Evolutionary conservation across 306 rosid species (phyloP).

Genomic region (Trichosanthes truncata): DNA sequence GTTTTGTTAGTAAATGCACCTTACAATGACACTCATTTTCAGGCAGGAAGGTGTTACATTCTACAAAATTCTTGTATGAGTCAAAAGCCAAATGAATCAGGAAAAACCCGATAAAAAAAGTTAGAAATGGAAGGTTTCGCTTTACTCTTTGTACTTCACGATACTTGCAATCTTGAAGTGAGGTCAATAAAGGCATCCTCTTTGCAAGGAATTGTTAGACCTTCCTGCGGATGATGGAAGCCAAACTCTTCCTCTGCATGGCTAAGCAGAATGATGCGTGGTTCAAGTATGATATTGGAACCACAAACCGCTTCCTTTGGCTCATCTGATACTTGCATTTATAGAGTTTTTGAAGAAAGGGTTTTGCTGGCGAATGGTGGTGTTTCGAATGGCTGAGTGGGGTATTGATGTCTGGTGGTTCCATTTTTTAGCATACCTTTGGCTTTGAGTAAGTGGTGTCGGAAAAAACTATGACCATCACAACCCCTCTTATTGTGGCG

Average conservation of each 20-base stretch:
- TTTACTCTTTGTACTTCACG: not conserved
- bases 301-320: constrained; percentile 9
- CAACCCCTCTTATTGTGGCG: not conserved
- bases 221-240: constrained; percentile 35
- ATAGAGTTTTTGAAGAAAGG: not conserved
- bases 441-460: no score
- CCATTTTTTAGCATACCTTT: no score
- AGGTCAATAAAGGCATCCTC: constrained; percentile 27
- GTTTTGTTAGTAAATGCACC: no score
- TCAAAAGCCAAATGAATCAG: not conserved
- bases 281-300: constrained; percentile 19
- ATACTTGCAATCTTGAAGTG: constrained; percentile 15
- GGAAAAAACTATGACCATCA: not conserved
- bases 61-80: not conserved
- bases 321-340: not conserved
- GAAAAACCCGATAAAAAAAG: no score
- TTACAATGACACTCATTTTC: not conserved
- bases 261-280: constrained; percentile 2
- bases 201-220: constrained; percentile 38
- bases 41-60: not conserved
- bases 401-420: not conserved
- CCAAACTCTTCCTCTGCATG: constrained; percentile 39
- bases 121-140: not conserved
- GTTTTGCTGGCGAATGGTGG: not conserved
- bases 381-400: not conserved